A percentile compares a stretch with the other conserved stretches of the same genome.
Conservation (phyloP, 1,139 yeast species). For the Pichia kudriavzevii region DNA sequence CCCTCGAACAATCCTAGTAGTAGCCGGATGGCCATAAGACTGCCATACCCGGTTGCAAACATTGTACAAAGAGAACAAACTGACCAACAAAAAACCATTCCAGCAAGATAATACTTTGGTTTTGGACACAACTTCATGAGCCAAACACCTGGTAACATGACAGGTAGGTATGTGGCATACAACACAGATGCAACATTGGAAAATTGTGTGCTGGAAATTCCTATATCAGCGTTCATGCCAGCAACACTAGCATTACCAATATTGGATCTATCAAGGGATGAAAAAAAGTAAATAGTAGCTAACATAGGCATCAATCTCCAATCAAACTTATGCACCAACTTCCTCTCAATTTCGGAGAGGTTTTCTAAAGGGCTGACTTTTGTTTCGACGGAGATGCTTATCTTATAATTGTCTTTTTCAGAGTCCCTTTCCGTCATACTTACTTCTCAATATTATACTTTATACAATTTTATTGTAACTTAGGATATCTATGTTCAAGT, state of each 20-base stretch:
- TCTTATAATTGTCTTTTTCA: neutral
- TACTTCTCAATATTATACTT: too few relatives aligned
- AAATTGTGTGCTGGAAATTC: conserved; percentile 9
- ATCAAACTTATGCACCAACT: conserved; percentile 8
- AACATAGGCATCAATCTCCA: conserved; percentile 12
- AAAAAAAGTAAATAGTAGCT: conserved; percentile 10
- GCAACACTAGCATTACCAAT: conserved; percentile 22
- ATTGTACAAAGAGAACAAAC: conserved; percentile 7
- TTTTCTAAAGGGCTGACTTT: neutral
- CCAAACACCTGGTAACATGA: conserved; percentile 13
- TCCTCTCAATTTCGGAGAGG: conserved; percentile 5
- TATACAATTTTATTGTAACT: too few relatives aligned
- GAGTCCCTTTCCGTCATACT: too few relatives aligned
- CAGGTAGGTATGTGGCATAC: conserved; percentile 11
- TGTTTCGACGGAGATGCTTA: neutral
- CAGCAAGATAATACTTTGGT: conserved; percentile 6
- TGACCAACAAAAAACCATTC: conserved; percentile 10
- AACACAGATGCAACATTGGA: conserved; percentile 9
- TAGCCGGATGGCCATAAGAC: conserved; percentile 4
- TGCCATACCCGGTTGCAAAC: conserved; percentile 7
- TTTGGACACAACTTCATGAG: conserved; percentile 7
- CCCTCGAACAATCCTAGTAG: conserved; percentile 9
- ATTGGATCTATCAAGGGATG: conserved; percentile 15
- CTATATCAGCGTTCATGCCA: conserved; percentile 19
- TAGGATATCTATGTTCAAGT: too few relatives aligned